Base-by-base conservation (phyloP, 306 rosid genomes). In the Cicer cuneatum region DNA sequence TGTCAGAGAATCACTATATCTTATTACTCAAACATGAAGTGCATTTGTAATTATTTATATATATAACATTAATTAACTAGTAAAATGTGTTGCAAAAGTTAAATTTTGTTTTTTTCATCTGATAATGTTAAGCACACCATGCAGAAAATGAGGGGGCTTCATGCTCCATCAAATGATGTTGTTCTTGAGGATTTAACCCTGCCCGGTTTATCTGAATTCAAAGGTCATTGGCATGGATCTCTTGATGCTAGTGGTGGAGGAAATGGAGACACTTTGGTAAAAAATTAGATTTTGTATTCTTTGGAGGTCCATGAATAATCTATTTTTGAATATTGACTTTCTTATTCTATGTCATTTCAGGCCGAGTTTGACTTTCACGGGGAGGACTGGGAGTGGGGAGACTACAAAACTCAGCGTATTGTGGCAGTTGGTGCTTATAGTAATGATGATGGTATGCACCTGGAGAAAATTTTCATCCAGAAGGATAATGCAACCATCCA, bases 381-480 rank as follows among this genome's bases (percentile, higher is more conserved):
- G 54, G 96, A 90, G 82, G 98, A 90, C 66, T 93, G 98, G 98
- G 98, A 93, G 73, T 93, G 98, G 98, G 98, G 98, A 81, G 85
- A 92, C 83, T 90, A 90, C 85, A 90, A 93, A 87, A 89, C 93
- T 63, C 97, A 93, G 80, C 96, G 87, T 52, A 90, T 93, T 77
- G 80, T 82, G 76, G 97, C 98, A 5, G 96, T 71, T 76, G 98
- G 98, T 81, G 98, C 90, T 58, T 93, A 89, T 72, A 93, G 93
- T 82, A 82, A 93, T 66, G 89, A 89, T 80, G 97, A 89, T 74
- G 98, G 98, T 68, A 64, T 90, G 85, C 84, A 84, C 83, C 89
- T 93, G 33, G 98, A 93, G 74, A 87, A 84, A 80, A 77, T 89
- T 48, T 87, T 89, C 74, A 93, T 93, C 74, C 98, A 93, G 84